Evolutionary conservation across 2,329 filamentous ascomycete species (phyloP).

Genomic region (Aureobasidium sp.): DNA sequence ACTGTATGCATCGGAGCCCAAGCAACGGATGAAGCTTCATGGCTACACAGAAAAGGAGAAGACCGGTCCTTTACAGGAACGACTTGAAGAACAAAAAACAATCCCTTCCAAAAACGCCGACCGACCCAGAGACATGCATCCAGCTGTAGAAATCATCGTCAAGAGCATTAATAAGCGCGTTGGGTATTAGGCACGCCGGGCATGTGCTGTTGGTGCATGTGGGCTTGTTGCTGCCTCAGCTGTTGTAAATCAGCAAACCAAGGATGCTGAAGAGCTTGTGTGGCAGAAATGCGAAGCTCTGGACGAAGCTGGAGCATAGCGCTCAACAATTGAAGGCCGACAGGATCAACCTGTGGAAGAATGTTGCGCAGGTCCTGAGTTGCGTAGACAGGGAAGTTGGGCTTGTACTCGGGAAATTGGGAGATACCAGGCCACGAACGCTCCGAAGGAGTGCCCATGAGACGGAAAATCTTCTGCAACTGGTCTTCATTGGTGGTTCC

Average conservation of each 20-base stretch:
- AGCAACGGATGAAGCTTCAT: background rate
- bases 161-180: conserved; percentile 17
- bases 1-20: background rate
- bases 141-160: background rate
- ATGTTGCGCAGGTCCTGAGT: conserved; percentile 85
- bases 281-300: conserved; percentile 82
- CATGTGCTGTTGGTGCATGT: conserved; percentile 18
- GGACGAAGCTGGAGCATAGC: conserved; percentile 89
- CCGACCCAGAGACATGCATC: background rate
- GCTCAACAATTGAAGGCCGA: conserved; percentile 79
- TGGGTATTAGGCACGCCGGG: conserved; percentile 16
- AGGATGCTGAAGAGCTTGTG: conserved; percentile 78
- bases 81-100: background rate
- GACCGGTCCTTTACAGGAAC: background rate
- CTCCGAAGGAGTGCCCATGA: conserved; percentile 97
- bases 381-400: conserved; percentile 86
- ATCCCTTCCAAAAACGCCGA: background rate
- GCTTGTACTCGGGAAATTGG: conserved; percentile 95
- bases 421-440: conserved; percentile 93
- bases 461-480: conserved; percentile 90
- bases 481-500: conserved; percentile 98
- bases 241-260: conserved; percentile 79
- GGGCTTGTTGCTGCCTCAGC: conserved; percentile 23
- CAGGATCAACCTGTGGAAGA: conserved; percentile 79
- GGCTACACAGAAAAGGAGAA: background rate